Evolutionary conservation across 2,329 filamentous ascomycete species (phyloP).

Genomic region (Penicillium sp.): DNA sequence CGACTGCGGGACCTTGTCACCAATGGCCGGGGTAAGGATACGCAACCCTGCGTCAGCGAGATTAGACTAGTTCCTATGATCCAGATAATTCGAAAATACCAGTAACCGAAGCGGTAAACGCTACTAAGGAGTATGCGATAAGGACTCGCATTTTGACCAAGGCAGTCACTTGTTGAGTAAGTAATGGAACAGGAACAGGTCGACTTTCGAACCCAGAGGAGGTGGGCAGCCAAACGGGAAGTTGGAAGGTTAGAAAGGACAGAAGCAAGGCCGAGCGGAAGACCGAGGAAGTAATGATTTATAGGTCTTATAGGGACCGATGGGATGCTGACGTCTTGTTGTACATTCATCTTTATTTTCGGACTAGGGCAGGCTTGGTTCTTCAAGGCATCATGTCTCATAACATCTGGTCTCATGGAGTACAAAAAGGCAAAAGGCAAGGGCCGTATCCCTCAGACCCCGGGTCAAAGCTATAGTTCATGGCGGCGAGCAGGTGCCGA

Average conservation of each 20-base stretch:
- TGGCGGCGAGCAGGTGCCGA: not conserved
- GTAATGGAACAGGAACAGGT: constrained; percentile 1
- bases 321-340: not conserved
- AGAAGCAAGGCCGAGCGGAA: constrained; percentile 4
- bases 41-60: constrained; percentile 28
- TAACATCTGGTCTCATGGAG: constrained; percentile 12
- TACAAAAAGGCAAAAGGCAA: constrained; percentile 13
- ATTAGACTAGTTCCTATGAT: not conserved
- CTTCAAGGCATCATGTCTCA: constrained; percentile 16
- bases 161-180: not conserved
- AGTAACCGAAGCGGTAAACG: constrained; percentile 30
- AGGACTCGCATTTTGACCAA: constrained; percentile 30
- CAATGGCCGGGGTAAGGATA: constrained; percentile 35
- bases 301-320: constrained; percentile 8
- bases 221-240: not conserved
- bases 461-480: not conserved
- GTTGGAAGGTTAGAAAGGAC: constrained; percentile 6
- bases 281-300: constrained; percentile 8
- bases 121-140: constrained; percentile 24
- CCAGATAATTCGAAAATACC: constrained; percentile 20
- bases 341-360: constrained; percentile 13
- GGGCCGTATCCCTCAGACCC: constrained; percentile 3
- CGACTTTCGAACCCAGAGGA: constrained; percentile 3
- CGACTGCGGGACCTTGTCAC: constrained; percentile 38
- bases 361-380: constrained; percentile 12